Percentiles rank a stretch among this genome's conserved stretches.
These are phyloP conservation scores for Torulaspora quercuum DNA, from an alignment of 805 yeast species.

Conservation along the genomic window DNA sequence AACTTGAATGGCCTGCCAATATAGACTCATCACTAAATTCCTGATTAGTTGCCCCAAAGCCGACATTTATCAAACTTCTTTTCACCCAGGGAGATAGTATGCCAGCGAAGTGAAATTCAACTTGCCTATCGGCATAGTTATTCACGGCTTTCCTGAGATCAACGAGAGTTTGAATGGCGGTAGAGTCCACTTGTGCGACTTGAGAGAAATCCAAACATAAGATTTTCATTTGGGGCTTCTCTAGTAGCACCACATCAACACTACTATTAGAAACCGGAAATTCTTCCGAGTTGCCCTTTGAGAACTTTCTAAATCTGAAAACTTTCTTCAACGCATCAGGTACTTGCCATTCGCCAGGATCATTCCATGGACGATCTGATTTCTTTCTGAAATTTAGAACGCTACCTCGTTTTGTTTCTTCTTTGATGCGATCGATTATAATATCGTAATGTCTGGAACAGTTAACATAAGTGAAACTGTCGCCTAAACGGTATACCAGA, in stretches of 20 bases:
- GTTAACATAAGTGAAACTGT: slow-evolving; percentile 79
- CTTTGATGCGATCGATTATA: slow-evolving; percentile 65
- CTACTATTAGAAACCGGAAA: slow-evolving; percentile 3
- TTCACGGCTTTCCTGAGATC: slow-evolving; percentile 72
- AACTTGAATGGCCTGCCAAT: slow-evolving; percentile 34
- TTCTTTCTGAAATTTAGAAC: slow-evolving; percentile 33
- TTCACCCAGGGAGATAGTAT: slow-evolving; percentile 83
- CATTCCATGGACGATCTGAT: slow-evolving; percentile 82
- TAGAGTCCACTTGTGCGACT: slow-evolving; percentile 71
- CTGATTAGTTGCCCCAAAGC: slow-evolving; percentile 63
- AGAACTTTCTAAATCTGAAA: slow-evolving; percentile 22
- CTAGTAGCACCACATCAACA: slow-evolving; percentile 34
- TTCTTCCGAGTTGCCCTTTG: slow-evolving; percentile 27
- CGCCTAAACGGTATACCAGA: slow-evolving; percentile 76
- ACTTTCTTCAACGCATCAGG: slow-evolving; percentile 28
- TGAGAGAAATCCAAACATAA: slow-evolving; percentile 79
- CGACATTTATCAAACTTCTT: slow-evolving; percentile 67
- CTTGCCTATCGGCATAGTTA: slow-evolving; percentile 73
- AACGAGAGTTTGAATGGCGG: slow-evolving; percentile 72
- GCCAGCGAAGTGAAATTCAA: slow-evolving; percentile 87
- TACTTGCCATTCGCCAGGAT: slow-evolving; percentile 60
- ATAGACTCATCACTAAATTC: slow-evolving; percentile 36
- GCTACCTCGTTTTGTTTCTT: slow-evolving; percentile 58
- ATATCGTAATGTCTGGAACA: slow-evolving; percentile 68
- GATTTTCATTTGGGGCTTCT: slow-evolving; percentile 64